Conservation (phyloP, 805 yeast genomes). For the Candida ponderosae region DNA sequence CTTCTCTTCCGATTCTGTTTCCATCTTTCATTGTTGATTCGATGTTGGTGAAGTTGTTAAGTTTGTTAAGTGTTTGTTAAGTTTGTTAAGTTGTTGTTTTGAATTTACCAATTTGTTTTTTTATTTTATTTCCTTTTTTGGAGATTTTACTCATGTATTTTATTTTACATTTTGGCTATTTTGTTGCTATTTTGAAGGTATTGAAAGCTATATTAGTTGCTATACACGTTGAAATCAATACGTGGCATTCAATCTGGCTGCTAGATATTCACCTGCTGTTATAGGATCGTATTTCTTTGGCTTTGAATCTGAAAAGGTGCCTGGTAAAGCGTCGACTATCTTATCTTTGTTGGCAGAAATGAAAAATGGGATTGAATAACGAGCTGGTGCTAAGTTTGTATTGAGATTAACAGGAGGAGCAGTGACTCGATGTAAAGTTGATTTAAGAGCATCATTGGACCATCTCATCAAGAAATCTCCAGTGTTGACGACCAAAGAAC, state of each 20-base stretch:
- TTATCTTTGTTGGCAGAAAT: conserved; percentile 16
- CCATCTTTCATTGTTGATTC: background rate
- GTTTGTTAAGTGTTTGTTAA: too few species aligned
- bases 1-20: background rate
- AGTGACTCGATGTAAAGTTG: conserved; percentile 18
- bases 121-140: too few species aligned
- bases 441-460: conserved; percentile 18
- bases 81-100: too few species aligned
- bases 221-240: conserved; percentile 3
- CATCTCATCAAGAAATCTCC: conserved; percentile 18
- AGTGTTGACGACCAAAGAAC: conserved; percentile 16
- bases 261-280: conserved; percentile 17
- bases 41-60: too few species aligned
- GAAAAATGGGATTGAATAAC: conserved; percentile 22
- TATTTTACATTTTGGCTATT: too few species aligned
- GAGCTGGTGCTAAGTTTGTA: conserved; percentile 12
- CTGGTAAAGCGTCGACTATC: conserved; percentile 17
- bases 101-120: too few species aligned
- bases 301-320: conserved; percentile 12
- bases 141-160: too few species aligned
- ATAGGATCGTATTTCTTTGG: conserved; percentile 21
- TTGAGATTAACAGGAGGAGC: conserved; percentile 14
- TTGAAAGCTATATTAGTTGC: too few species aligned
- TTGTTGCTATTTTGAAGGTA: too few species aligned
- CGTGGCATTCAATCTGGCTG: conserved; percentile 15